Base-by-base conservation (phyloP, 2,329 filamentous ascomycete genomes). In the Neonectria neomacrospora region DNA sequence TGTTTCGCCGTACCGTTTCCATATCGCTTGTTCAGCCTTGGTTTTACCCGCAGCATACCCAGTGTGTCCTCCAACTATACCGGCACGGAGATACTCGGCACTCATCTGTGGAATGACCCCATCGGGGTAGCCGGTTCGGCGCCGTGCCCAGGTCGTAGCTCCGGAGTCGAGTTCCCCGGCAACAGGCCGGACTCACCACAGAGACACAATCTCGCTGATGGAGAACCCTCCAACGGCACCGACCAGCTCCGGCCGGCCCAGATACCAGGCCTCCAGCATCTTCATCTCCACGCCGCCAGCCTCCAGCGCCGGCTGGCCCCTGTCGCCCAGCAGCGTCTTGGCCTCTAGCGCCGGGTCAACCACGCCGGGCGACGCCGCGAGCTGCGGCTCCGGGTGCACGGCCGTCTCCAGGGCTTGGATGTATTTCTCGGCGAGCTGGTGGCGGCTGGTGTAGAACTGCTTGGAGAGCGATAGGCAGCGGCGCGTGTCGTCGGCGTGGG, bases 211-310 rank as follows among this genome's bases (percentile, higher is more conserved):
- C 28, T 73, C 71, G 1, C 62, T 63, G 26, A 68, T 34, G 20
- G 63, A 64, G 30, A 73, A 44, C 8, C 56, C 61, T 2, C 58
- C 54, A 23, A 47, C 47, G 22, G 51, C 57, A 20, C 53, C 51
- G 5, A 64, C 22, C 2, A 68, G 22, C 8, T 63, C 68, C 11
- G 65, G 65, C 4, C 60, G 58, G 4, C 30, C 56, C 53, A 62
- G 12, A 48, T 73, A 69, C 71, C 71, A 73, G 3, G 65, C 67
- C 54, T 73, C 66, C 1, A 73, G 51, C 44, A 73, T 32, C 3
- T 61, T 51, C 63, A 73, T 58, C 52, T 73, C 71, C 22, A 42
- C 28, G 32, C 61, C 55, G 12, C 67, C 68, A 3, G 53, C 32
- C 10, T 53, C 30, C 14, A 44, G n/a, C 5, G 54, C 34, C 28